Evolutionary conservation across 192 early-diverging fungal genomes (phyloP), one percentile per base, ranked within the genome.

Genomic region (Entomortierella beljakovae): DNA sequence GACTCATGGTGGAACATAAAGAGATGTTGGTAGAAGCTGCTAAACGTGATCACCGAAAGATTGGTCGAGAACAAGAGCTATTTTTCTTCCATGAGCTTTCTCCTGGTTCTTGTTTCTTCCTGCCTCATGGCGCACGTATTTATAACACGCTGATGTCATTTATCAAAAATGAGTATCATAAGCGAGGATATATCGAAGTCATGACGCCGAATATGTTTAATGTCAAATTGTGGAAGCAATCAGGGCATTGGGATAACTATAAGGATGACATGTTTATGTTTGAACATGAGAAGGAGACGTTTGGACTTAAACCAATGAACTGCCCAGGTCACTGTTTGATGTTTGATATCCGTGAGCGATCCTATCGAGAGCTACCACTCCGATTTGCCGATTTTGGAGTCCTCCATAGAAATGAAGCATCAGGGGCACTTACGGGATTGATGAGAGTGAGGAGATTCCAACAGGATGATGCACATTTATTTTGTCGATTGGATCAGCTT

Each of bases 401-500:
- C 53, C 83, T 99, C 55, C 98, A 99, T 72, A 91, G 98, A 53
- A 94, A 94, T 56, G 94, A 95, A 70, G 92, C 93, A 26, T 96
- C 96, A 31, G 98, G 98, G 11, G 96, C 98, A 2, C 82, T 99
- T 20, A 83, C 92, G 40, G 98, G 98, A 16, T 86, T 98, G 61
- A 99, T 97, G 35, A 94, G 98, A 72, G 97, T 98, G 33, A 91
- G 97, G 57, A 85, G 98, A 58, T 98, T 99, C 89, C 96, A 98
- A 84, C 98, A 99, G 81, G 98, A 99, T 71, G 98, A 99, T 84
- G 97, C 98, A 13, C 98, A 99, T 71, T 94, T 99, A 61, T 99
- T 99, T 85, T 98, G 97, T 85, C 85, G 88, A 11, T 68, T 91
- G 40, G 94, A 94, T 72, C 97, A 98, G 87, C 88, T 98, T 38